Evolutionary conservation across 257 asterid species (phyloP), one percentile per base, ranked within the genome.

Genomic region (Scutellaria galericulata): DNA sequence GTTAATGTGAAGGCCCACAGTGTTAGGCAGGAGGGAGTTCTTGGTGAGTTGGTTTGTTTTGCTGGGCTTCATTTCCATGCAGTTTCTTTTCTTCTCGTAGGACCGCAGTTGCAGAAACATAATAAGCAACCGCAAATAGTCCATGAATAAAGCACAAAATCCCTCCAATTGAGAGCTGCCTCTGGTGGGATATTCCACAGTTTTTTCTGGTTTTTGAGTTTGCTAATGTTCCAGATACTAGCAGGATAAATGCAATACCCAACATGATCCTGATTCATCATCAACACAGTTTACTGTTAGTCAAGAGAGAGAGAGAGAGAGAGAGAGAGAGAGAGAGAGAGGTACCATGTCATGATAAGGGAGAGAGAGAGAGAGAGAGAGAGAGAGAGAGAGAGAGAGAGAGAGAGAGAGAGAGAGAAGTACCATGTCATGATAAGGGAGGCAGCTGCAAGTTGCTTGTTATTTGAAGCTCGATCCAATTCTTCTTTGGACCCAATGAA

Each of bases 391-490:
- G 13, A 3, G 5, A 15, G 51, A 55, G 9, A 8, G 22, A 14
- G 1, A 7, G 14, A 3, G 27, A 54, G 9, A 40, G 8, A 40
- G 7, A 40, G 20, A 40, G 42, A 7, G 0, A 18, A 11, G 72
- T 87, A 91, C 98, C 98, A 94, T 79, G 87, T 73, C 52, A 88
- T 48, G 72, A 94, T 61, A 39, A 86, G 88, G 63, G 97, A 89
- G 82, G 89, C 95, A 5, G 87, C 77, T 0, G 96, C 96, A 0
- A 91, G 88, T 66, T 89, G 95, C 80, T 83, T 89, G 86, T 86
- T 88, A 10, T 82, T 59, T 7, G 97, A 85, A 73, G 97, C 86
- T 3, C 53, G 75, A 63, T 83, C 86, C 31, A 94, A 27, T 77
- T 89, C 97, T 79, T 88, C 84, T 74, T 75, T 91, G 47, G 97